Base-by-base conservation (phyloP, 441 rosid species). In the Mallotus repandus region DNA sequence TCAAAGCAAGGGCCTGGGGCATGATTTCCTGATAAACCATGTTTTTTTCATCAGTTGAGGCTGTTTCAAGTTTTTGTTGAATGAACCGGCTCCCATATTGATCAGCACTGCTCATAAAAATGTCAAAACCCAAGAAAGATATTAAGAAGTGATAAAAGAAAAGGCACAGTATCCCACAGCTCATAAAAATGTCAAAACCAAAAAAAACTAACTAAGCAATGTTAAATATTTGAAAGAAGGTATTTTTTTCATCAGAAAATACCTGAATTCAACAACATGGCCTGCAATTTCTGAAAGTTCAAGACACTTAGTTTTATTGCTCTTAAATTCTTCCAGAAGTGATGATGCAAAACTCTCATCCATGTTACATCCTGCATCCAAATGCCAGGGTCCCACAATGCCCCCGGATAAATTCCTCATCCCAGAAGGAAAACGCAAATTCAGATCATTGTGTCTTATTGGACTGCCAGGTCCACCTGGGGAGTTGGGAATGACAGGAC, bases 251-350 rank as follows among this genome's bases (percentile, higher is more conserved):
- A 25, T 2, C 29, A 25, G 32, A 29, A 29, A 29, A 35, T 79
- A 87, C 96, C 96, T 90, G 87, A 90, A 90, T 83, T 88, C 91
- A 74, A 88, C 96, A 72, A 90, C 93, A 84, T 90, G 93, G 18
- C 91, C 87, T 0, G 78, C 82, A 82, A 90, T 90, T 79, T 88
- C 96, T 13, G 83, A 82, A 43, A 90, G 89, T 74, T 90, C 96
- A 79, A 87, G 83, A 76, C 91, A 87, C 81, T 75, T 90, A 68
- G 91, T 77, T 86, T 90, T 90, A 80, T 86, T 90, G 82, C 85
- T 87, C 77, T 90, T 90, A 61, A 88, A 88, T 76, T 90, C 95
- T 45, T 87, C 95, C 16, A 90, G 83, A 64, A 90, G 74, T 35
- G 92, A 81, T 57, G 89, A 82, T 25, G 85, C 66, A 78, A 86